These are phyloP conservation scores for Gossypium anomalum DNA, from an alignment of 345 rosid species.

Conservation along the genomic window DNA sequence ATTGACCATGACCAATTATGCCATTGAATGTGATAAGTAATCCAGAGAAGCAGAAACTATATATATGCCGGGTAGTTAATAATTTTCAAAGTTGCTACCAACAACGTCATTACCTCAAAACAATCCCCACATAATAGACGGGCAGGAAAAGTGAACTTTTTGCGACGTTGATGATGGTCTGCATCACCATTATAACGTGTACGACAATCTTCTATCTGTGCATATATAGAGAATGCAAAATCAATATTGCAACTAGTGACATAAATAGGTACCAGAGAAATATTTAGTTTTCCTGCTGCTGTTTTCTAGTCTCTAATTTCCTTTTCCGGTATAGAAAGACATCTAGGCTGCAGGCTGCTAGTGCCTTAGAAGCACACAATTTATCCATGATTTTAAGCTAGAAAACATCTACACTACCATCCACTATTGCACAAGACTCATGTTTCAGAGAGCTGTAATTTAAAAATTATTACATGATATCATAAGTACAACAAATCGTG, in stretches of 20 bases:
- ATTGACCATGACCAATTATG: neutral
- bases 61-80: neutral
- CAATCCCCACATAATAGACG: conserved; percentile 93
- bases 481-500: neutral
- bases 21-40: neutral
- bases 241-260: neutral
- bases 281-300: neutral
- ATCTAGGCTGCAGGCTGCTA: neutral
- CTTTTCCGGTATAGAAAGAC: neutral
- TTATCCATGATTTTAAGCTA: neutral
- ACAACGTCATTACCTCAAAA: conserved; percentile 61
- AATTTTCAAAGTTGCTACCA: neutral
- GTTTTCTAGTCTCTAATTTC: neutral
- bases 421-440: neutral
- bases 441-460: neutral
- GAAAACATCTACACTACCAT: neutral
- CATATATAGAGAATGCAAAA: conserved; percentile 4
- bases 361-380: neutral
- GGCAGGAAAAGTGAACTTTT: conserved; percentile 89
- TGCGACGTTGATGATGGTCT: conserved; percentile 88
- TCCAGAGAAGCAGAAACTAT: neutral
- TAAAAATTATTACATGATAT: neutral
- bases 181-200: conserved; percentile 96
- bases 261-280: neutral
- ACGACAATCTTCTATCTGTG: conserved; percentile 95